These are phyloP conservation scores for Lichtheimia ornata DNA, from an alignment of 371 early-diverging fungal species.

Conservation along the genomic window DNA sequence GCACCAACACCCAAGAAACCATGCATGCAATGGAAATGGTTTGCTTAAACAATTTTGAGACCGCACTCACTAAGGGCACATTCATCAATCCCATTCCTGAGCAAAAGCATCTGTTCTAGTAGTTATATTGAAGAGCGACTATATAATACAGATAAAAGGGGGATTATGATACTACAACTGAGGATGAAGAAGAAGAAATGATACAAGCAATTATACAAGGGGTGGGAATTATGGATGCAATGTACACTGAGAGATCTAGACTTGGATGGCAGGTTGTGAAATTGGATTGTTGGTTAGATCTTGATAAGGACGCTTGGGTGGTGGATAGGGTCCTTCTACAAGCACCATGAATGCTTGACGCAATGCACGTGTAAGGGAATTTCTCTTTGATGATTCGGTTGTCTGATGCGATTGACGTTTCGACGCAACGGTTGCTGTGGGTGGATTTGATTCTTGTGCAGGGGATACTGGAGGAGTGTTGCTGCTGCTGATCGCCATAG, in stretches of 20 bases:
- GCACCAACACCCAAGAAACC: conserved; percentile 44
- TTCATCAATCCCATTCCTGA: conserved; percentile 46
- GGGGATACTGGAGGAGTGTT: conserved; percentile 1
- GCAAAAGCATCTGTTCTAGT: conserved; percentile 32
- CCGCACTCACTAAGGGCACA: conserved; percentile 28
- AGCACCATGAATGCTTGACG: background rate
- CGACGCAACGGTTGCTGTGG: background rate
- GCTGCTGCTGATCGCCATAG: background rate
- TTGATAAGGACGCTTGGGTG: conserved; percentile 9
- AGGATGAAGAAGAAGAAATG: no score
- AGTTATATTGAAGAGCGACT: conserved; percentile 3
- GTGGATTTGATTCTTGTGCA: background rate
- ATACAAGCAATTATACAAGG: background rate
- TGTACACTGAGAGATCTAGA: background rate
- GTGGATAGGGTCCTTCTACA: conserved; percentile 14
- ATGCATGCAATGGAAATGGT: conserved; percentile 48
- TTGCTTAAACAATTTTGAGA: conserved; percentile 35
- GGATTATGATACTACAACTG: background rate
- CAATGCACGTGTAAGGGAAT: background rate
- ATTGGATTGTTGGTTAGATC: conserved; percentile 5
- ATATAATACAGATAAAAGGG: background rate
- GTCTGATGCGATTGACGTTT: background rate
- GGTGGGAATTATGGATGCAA: background rate
- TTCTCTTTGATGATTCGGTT: no score
- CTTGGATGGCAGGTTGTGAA: conserved; percentile 1